These are phyloP conservation scores for Aleurites moluccanus DNA, from an alignment of 441 rosid species.

Conservation along the genomic window DNA sequence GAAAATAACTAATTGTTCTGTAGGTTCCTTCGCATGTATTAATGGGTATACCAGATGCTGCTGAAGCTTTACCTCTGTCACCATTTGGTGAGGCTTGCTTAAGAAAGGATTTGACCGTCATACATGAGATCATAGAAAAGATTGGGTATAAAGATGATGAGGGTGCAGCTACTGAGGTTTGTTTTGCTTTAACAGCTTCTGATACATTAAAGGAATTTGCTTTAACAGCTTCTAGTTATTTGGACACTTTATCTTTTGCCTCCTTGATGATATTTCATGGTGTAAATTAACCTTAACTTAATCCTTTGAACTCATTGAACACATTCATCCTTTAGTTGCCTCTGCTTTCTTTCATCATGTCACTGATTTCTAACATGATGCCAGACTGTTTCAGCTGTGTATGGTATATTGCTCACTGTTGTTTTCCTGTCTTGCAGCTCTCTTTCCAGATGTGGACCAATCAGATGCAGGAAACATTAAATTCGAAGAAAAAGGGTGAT, in stretches of 20 bases:
- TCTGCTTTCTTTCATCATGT: conserved; percentile 7
- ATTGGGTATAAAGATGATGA: conserved; percentile 91
- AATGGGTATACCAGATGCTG: conserved; percentile 68
- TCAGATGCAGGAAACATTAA: conserved; percentile 81
- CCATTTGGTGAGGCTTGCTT: conserved; percentile 82
- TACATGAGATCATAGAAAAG: conserved; percentile 71
- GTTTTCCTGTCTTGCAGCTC: conserved; percentile 49
- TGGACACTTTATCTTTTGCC: neutral
- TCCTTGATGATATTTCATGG: neutral
- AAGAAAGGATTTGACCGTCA: conserved; percentile 74
- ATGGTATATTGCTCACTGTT: conserved; percentile 4
- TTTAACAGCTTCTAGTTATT: neutral
- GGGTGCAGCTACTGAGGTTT: conserved; percentile 65
- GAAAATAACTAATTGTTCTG: conserved; percentile 19
- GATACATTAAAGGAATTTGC: too few relatives aligned
- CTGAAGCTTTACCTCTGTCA: conserved; percentile 53
- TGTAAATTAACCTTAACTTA: neutral
- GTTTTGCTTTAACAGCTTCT: conserved; percentile 1
- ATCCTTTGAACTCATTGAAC: conserved; percentile 2
- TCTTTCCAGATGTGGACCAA: conserved; percentile 92
- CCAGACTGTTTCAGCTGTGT: neutral
- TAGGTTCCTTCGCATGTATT: conserved; percentile 78
- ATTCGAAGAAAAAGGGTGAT: conserved; percentile 85
- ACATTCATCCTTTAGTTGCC: neutral
- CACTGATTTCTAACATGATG: neutral